Evolutionary conservation across 2,329 filamentous ascomycete genomes (phyloP), one percentile per base, ranked within the genome.

Genomic region (Fonsecaea nubica): DNA sequence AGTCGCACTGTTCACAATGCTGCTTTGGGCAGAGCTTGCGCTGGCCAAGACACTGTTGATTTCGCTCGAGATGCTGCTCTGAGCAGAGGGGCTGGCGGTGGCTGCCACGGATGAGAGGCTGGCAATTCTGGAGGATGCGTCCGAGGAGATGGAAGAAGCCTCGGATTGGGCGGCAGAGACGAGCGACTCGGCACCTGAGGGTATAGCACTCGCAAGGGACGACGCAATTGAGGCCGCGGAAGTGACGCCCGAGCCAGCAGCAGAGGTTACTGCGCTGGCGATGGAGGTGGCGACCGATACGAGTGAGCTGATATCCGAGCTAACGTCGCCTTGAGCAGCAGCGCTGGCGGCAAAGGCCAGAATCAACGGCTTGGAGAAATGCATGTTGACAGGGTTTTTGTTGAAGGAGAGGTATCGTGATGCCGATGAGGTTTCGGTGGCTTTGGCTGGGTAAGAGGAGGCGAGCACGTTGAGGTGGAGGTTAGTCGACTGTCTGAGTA

Each of bases 331-430:
- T 40, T 68, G 68, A 42, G 68, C 68, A 52, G 36, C 48, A 40
- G 54, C 68, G 58, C 42, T 25, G 30, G 40, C 60, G 57, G 61
- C 68, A n/a, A 70, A 63, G 21, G 68, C 65, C 35, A 70, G 32
- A 25, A 70, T 38, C 10, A 70, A 9, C 7, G 68, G 50, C 65
- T 66, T 68, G 36, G 59, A 68, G 63, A 70, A 64, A 68, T 68
- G 68, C 68, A 70, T 70, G n/a, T 30, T 64, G 48, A 50, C n/a
- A 40, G 33, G 8, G 54, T 55, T 25, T n/a, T 2, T 15, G 48
- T n/a, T 9, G 12, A 30, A n/a, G 33, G 2, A 35, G 36, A 10
- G 12, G n/a, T 40, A 45, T 57, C 18, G 48, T 33, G 25, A 9
- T 13, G 33, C 1, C 35, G n/a, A 25, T 15, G 9, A 13, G 57